These are phyloP conservation scores for Russula virescens DNA, from an alignment of 768 basidiomycete genomes.

Conservation along the genomic window DNA sequence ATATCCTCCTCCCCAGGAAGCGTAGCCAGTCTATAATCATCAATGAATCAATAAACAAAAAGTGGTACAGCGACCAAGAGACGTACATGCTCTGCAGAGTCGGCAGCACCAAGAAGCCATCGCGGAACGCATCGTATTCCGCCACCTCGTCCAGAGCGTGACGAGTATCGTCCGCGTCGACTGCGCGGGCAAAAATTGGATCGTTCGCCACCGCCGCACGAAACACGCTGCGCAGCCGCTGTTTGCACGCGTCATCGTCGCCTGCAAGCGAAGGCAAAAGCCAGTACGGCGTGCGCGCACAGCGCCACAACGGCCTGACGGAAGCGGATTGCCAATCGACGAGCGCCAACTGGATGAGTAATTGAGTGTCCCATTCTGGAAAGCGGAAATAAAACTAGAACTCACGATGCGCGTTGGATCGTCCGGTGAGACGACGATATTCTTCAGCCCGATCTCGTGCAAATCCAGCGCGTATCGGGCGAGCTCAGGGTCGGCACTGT, in stretches of 20 bases:
- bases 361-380: background rate
- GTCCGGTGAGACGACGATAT: constrained; percentile 29
- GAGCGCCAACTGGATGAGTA: constrained; percentile 24
- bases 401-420: constrained; percentile 31
- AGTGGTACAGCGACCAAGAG: background rate
- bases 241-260: constrained; percentile 20
- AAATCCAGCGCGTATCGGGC: constrained; percentile 32
- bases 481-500: constrained; percentile 31
- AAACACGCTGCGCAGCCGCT: constrained; percentile 27
- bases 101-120: constrained; percentile 33
- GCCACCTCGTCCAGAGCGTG: constrained; percentile 32
- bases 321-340: constrained; percentile 30
- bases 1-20: constrained; percentile 33
- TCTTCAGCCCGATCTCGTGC: constrained; percentile 29
- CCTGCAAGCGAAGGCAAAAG: constrained; percentile 27
- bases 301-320: constrained; percentile 32
- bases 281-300: constrained; percentile 33
- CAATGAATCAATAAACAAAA: background rate
- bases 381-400: background rate
- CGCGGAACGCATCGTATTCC: constrained; percentile 32
- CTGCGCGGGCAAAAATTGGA: constrained; percentile 28
- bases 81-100: constrained; percentile 35
- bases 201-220: constrained; percentile 25
- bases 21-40: constrained; percentile 28
- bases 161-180: constrained; percentile 31